phyloP scores from a whole-genome alignment of 441 rosid genomes.

The Erodium chrysanthum region DNA sequence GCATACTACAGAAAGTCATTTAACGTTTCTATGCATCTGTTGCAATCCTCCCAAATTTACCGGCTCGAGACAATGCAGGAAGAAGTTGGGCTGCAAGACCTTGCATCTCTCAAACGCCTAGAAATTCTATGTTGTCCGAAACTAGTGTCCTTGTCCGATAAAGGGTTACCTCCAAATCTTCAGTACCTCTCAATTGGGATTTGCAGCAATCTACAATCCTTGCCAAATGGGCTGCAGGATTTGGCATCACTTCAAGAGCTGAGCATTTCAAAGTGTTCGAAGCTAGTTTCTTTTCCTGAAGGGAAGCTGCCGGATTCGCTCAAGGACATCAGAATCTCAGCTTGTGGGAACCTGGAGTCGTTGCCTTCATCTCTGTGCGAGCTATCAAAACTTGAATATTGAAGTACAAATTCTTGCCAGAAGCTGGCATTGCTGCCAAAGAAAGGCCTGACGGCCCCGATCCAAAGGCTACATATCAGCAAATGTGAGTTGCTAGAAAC shows the following conservation, averaged over 20 bases:
- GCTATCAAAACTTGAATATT: slow-evolving; percentile 16
- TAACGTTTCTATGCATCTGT: too few relatives aligned
- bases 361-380: slow-evolving; percentile 9
- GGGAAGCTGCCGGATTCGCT: slow-evolving; percentile 8
- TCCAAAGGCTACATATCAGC: background rate
- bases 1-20: too few relatives aligned
- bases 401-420: slow-evolving; percentile 9
- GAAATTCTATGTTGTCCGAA: slow-evolving; percentile 1
- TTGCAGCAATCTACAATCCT: background rate
- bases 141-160: background rate
- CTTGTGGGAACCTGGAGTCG: slow-evolving; percentile 9
- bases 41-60: too few relatives aligned
- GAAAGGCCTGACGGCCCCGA: slow-evolving; percentile 8
- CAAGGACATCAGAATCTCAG: slow-evolving; percentile 3
- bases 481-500: slow-evolving; percentile 14
- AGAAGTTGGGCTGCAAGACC: background rate
- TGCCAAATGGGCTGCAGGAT: slow-evolving; percentile 18
- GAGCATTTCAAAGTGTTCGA: slow-evolving; percentile 15
- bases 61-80: background rate
- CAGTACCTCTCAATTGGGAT: slow-evolving; percentile 6
- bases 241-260: slow-evolving; percentile 12
- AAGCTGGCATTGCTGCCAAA: slow-evolving; percentile 9
- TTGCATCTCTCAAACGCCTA: background rate
- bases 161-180: background rate
- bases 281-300: slow-evolving; percentile 16